Evolutionary conservation across 2,329 filamentous ascomycete genomes (phyloP), one percentile per base, ranked within the genome.

Genomic region (Phialophora expanda): DNA sequence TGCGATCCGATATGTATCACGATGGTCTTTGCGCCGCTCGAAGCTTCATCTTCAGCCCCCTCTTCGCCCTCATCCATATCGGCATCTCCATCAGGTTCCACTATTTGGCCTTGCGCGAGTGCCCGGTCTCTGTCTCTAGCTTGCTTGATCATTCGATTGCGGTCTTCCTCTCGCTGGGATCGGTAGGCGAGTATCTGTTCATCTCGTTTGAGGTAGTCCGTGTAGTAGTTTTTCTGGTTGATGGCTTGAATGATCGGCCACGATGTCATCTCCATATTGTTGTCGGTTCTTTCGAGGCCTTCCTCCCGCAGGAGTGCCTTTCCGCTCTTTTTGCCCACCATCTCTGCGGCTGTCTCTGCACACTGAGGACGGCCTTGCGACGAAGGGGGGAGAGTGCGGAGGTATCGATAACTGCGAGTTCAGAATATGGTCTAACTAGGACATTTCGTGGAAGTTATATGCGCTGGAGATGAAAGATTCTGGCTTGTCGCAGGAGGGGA

Each of bases 211-310:
- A 99, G 91, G 74, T 97, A 99, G 76, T 99, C 95, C 67, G 93
- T 97, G 78, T 97, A 97, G 79, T 99, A 99, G 79, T 99, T 99
- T 83, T 99, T 99, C 79, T 99, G 95, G 77, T 99, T 99, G 80
- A 99, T 99, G 74, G 95, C 92, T 51, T 87, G 85, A 65, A 97
- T 89, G 75, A 95, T 90, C 9, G 95, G 94, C 94, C 95, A 99
- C 77, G 86, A 96, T 56, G 93, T 91, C 76, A 95, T 87, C 76
- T 93, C 95, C 90, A 99, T 94, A 80, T 94, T 93, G 86, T 99
- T 99, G 83, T 99, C 95, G 67, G 95, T 98, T 76, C 94, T 87
- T 81, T 96, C 92, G 70, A 99, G 88, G 71, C 95, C 70, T 56
- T 73, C 72, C 64, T 71, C 70, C 44, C 70, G 64, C n/a, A 71